These are phyloP conservation scores for Thelonectria olida DNA, from an alignment of 2,329 filamentous ascomycete species.

Conservation along the genomic window DNA sequence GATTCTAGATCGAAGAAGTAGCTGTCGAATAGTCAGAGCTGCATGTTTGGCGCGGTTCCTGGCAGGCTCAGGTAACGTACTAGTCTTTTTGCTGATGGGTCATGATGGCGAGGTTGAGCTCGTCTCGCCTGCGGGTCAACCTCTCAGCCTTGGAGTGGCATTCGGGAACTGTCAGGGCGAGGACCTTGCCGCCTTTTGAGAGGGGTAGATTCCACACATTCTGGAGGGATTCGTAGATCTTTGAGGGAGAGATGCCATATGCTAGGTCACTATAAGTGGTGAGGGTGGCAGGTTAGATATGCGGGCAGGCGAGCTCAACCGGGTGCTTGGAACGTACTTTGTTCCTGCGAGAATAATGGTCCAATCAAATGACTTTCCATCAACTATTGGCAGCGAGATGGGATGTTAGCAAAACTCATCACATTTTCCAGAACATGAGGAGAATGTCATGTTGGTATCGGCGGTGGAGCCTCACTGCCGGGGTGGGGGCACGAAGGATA, in stretches of 20 bases:
- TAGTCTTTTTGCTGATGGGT: conserved; percentile 58
- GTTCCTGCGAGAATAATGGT: conserved; percentile 71
- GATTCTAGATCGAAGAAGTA: conserved; percentile 65
- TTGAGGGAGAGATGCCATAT: conserved; percentile 45
- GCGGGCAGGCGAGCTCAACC: background rate
- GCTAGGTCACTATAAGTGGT: conserved; percentile 59
- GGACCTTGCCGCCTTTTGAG: conserved; percentile 60
- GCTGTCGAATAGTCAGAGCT: conserved; percentile 50
- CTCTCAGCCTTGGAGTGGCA: conserved; percentile 43
- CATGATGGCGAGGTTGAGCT: conserved; percentile 64
- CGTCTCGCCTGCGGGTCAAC: conserved; percentile 48
- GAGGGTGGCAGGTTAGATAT: conserved; percentile 1
- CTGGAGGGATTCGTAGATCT: conserved; percentile 60
- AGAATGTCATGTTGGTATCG: background rate
- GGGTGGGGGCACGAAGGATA: background rate
- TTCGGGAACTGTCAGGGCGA: conserved; percentile 72
- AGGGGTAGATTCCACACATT: conserved; percentile 61
- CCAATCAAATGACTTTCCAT: conserved; percentile 61
- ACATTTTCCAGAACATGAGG: background rate
- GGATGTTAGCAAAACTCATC: background rate
- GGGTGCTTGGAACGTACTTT: conserved; percentile 54
- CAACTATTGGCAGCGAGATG: conserved; percentile 22
- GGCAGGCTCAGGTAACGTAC: too few species aligned
- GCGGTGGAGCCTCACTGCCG: conserved; percentile 6
- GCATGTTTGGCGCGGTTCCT: too few species aligned